phyloP scores from a whole-genome alignment of 352 stramenopile species.

The Phytophthora palmivora region DNA sequence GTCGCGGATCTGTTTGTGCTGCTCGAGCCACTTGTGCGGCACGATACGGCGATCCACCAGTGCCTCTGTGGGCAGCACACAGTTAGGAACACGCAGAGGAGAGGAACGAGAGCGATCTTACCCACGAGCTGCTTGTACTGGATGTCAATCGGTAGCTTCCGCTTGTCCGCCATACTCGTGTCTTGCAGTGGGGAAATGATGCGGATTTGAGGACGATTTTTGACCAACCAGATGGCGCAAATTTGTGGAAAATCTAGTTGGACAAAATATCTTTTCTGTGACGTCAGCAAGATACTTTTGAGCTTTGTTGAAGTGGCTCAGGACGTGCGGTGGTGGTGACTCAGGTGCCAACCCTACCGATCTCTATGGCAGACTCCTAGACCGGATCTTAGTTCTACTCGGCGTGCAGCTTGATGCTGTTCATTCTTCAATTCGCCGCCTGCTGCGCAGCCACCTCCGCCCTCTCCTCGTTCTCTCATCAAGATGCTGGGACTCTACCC shows the following conservation, averaged over 20 bases:
- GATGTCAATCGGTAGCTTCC: slow-evolving; percentile 79
- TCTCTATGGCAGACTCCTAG: neutral
- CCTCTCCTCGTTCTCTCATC: slow-evolving; percentile 11
- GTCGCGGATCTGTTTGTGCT: slow-evolving; percentile 68
- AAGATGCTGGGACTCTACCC: slow-evolving; percentile 75
- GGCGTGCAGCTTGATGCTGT: neutral
- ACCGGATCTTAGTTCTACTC: slow-evolving; percentile 15
- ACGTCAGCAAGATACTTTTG: slow-evolving; percentile 28
- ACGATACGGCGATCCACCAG: slow-evolving; percentile 80
- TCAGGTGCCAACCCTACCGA: slow-evolving; percentile 14
- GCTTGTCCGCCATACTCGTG: slow-evolving; percentile 58
- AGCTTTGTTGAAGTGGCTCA: slow-evolving; percentile 12
- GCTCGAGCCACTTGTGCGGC: slow-evolving; percentile 73
- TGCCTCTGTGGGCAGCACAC: slow-evolving; percentile 44
- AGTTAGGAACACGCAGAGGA: neutral
- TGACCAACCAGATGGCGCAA: slow-evolving; percentile 20
- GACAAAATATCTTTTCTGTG: slow-evolving; percentile 14
- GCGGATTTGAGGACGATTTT: neutral
- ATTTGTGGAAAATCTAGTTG: neutral
- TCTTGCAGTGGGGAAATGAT: slow-evolving; percentile 8
- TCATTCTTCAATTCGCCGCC: slow-evolving; percentile 50
- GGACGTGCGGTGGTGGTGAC: slow-evolving; percentile 14
- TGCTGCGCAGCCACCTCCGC: slow-evolving; percentile 27
- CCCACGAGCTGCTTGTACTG: slow-evolving; percentile 82
- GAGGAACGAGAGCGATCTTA: slow-evolving; percentile 23